Evolutionary conservation across 2,329 filamentous ascomycete species (phyloP).

Genomic region (Emergomyces orientalis): DNA sequence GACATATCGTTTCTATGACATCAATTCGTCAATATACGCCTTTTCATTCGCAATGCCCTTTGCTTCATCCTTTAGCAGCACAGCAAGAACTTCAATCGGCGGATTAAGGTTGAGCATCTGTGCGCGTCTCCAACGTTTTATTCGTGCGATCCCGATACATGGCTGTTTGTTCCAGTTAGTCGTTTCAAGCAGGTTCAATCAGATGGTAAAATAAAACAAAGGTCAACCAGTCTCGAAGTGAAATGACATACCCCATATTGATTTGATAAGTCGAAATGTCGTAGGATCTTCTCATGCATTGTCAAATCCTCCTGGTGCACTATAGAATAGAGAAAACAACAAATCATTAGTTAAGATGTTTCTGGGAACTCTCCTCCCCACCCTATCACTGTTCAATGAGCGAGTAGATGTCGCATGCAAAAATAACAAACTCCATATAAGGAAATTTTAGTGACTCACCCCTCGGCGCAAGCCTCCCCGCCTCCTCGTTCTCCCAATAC

Average conservation of each 20-base stretch:
- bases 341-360: not conserved
- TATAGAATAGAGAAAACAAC: slow-evolving; percentile 15
- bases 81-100: slow-evolving; percentile 80
- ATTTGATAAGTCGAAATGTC: slow-evolving; percentile 84
- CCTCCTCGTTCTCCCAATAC: slow-evolving; percentile 71
- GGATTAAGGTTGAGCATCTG: slow-evolving; percentile 73
- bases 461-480: slow-evolving; percentile 54
- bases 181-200: not conserved
- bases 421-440: no score
- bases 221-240: no score
- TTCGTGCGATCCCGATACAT: slow-evolving; percentile 71
- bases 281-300: slow-evolving; percentile 71
- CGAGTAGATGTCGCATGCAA: no score
- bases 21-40: slow-evolving; percentile 63
- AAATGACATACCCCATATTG: slow-evolving; percentile 71
- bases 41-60: slow-evolving; percentile 43
- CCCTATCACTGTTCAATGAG: no score
- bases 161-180: slow-evolving; percentile 47
- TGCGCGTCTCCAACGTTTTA: slow-evolving; percentile 82
- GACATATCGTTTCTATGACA: slow-evolving; percentile 10
- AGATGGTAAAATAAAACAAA: no score
- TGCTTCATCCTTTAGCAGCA: slow-evolving; percentile 63
- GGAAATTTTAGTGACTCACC: no score
- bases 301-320: slow-evolving; percentile 70
- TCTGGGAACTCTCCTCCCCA: no score